Base-by-base conservation (phyloP, 2,329 filamentous ascomycete genomes). In the Plenodomus biglobosus region DNA sequence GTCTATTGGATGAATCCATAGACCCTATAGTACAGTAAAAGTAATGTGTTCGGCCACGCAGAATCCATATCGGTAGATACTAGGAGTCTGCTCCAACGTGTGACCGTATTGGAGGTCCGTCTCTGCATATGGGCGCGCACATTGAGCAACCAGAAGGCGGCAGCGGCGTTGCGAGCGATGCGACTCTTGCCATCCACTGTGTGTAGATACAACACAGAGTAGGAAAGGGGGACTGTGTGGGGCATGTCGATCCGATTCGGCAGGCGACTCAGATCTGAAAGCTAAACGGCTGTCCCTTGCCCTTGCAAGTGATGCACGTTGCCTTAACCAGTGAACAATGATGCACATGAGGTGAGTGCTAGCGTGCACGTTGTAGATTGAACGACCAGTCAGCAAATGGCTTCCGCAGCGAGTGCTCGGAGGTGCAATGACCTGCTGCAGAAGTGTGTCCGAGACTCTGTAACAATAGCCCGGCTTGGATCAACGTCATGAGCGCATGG, bases 171-270 rank as follows among this genome's bases (percentile, higher is more conserved):
- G 44, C 40, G 46, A 40, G 53, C 46, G 38, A 44, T 43, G 17
- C 48, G 48, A 46, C 19, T 51, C 40, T 34, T 27, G 18, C 58
- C 56, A 42, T 48, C 58, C 62, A 56, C 62, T 43, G 45, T 46
- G 44, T 51, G 40, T 46, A 42, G 52, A 46, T 32, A 42, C 39
- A 42, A 37, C 27, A 42, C 40, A 42, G 39, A 30, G 40, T 19
- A 30, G 41, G 43, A 48, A 52, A 58, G 61, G 62, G 58, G 59
- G 60, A 54, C 58, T 21, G 58, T 59, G 64, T 66, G 65, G 64
- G 63, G 61, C 62, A 42, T 36, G 56, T 32, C 50, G 62, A 66
- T 68, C 59, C 60, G 65, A 68, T 70, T 68, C 59, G 62, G 55
- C 47, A 59, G 52, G 52, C 52, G 51, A 20, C 53, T 64, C 54